Base-by-base conservation (phyloP, 306 rosid genomes). In the Prunus fruticosa region DNA sequence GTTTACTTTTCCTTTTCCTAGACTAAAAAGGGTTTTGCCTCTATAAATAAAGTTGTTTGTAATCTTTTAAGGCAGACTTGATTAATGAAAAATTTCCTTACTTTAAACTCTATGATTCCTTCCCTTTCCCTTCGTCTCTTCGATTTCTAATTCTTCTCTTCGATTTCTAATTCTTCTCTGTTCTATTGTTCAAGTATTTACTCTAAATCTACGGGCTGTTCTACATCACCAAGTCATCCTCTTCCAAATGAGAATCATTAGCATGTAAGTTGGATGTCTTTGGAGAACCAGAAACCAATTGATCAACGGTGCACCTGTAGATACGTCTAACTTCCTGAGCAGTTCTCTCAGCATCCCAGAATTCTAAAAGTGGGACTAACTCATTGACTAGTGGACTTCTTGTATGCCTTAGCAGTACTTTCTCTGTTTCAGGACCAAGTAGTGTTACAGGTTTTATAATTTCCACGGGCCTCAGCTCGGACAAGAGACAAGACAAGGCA, bases 391-490 rank as follows among this genome's bases (percentile, higher is more conserved):
- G 78, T 61, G 97, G 93, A 75, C 75, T 89, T 88, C 99, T 90
- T 72, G 97, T 89, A 74, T 95, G 93, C 75, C 90, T 88, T 79
- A 84, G 71, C 72, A 90, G 81, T 47, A 71, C 89, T 76, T 84
- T 88, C 86, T 92, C 99, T 8, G 97, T 92, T 86, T 92, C 93
- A 80, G 91, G 85, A 77, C 92, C 92, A 47, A 92, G 97, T 75
- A 82, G 76, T 58, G 89, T 89, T 30, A 92, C 87, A 60, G 99
- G 97, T 83, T 95, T 91, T 57, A 95, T 81, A 78, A 95, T 87
- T 87, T 95, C 99, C 66, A 92, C 97, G 1, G 97, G 99, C 86
- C 97, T 89, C 82, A 91, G 64, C 94, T 95, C 97, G 38, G 97
- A 89, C 83, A 95, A 81, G 74, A 95, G 86, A 81, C 90, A 83